Percentiles rank a stretch among this genome's conserved stretches.
These are phyloP conservation scores for Xylaria sp. DNA, from an alignment of 2,329 filamentous ascomycete species.

Conservation along the genomic window DNA sequence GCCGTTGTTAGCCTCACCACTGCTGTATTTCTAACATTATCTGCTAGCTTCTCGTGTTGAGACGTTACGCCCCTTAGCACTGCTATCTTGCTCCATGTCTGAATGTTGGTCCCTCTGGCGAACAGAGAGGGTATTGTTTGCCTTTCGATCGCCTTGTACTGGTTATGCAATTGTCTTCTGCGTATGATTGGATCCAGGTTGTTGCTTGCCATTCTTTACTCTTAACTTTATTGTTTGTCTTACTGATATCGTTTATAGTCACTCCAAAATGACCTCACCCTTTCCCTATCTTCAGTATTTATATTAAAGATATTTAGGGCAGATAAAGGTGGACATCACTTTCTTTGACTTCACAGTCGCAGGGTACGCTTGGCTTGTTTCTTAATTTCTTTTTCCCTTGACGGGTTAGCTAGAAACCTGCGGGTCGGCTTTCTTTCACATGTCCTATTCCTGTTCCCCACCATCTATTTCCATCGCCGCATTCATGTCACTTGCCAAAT, in stretches of 20 bases:
- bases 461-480: not conserved
- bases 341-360: too few relatives aligned
- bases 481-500: not conserved
- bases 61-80: not conserved
- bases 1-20: not conserved
- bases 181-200: not conserved
- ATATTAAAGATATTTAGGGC: too few relatives aligned
- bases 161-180: not conserved
- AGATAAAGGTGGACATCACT: too few relatives aligned
- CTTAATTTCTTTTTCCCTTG: not conserved
- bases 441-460: not conserved
- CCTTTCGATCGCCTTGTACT: not conserved
- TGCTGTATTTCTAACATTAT: not conserved
- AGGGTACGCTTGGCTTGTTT: not conserved
- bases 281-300: too few relatives aligned
- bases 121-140: not conserved
- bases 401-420: not conserved
- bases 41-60: not conserved
- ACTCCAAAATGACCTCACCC: too few relatives aligned
- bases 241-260: not conserved
- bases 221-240: not conserved
- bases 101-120: fast-evolving
- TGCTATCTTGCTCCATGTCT: not conserved
- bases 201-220: not conserved
- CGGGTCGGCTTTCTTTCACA: not conserved